Percentiles rank a stretch among this genome's conserved stretches.
These are phyloP conservation scores for Thraustochytrium striatum DNA, from an alignment of 352 stramenopile genomes.

Conservation along the genomic window DNA sequence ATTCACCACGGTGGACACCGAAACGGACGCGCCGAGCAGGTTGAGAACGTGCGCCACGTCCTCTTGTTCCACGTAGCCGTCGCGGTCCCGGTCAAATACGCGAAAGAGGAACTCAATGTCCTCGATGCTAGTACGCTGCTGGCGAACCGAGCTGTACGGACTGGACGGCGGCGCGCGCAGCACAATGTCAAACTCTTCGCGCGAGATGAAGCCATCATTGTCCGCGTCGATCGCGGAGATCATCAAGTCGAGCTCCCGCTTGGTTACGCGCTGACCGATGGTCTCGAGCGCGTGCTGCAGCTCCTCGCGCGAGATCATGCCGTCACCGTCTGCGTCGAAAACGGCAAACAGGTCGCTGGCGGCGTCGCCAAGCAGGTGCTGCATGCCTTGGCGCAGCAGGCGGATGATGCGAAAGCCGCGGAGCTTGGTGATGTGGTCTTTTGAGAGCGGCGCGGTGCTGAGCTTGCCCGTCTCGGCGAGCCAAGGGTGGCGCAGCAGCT, in stretches of 20 bases:
- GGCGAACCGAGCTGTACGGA: slow-evolving; percentile 39
- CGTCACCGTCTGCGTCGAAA: slow-evolving; percentile 42
- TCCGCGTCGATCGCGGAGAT: slow-evolving; percentile 12
- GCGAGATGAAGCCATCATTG: slow-evolving; percentile 44
- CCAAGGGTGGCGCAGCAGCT: slow-evolving; percentile 71
- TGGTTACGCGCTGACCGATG: slow-evolving; percentile 22
- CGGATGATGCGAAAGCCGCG: slow-evolving; percentile 45
- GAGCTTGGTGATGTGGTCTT: slow-evolving; percentile 38
- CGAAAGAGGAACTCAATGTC: slow-evolving; percentile 45
- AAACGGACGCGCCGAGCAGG: background rate
- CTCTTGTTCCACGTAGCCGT: slow-evolving; percentile 44
- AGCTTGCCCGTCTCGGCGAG: slow-evolving; percentile 54
- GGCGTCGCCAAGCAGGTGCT: slow-evolving; percentile 23
- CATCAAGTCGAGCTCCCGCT: slow-evolving; percentile 33
- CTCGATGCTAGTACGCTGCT: slow-evolving; percentile 25
- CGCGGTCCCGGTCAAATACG: slow-evolving; percentile 40
- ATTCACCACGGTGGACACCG: background rate
- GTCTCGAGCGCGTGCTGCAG: slow-evolving; percentile 18
- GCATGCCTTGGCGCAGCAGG: slow-evolving; percentile 39
- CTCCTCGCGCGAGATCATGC: slow-evolving; percentile 36
- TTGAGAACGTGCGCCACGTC: slow-evolving; percentile 42
- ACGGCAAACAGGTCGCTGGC: slow-evolving; percentile 42
- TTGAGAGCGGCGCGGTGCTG: background rate
- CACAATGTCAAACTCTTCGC: slow-evolving; percentile 45
- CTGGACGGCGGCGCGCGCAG: slow-evolving; percentile 21